Base-by-base conservation (phyloP, 805 yeast genomes). In the Vanderwaltozyma polyspora region DNA sequence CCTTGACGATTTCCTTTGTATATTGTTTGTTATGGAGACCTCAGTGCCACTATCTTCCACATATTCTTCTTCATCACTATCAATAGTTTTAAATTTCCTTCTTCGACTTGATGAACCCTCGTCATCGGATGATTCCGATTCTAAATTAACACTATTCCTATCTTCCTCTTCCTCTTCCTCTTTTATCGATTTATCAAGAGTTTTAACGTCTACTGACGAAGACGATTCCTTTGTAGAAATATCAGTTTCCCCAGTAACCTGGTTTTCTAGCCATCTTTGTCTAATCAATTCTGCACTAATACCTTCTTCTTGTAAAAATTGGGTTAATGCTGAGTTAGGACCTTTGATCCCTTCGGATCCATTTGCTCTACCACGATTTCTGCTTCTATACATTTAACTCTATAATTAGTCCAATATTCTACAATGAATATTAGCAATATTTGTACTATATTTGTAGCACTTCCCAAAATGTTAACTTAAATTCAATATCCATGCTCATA, bases 311-410 rank as follows among this genome's bases (percentile, higher is more conserved):
- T 86, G 66, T 40, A 87, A 66, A 49, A 87, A 87, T 57, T 82
- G 91, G 0, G 95, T 87, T 44, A 87, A 64, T 0, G 96, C 96
- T 45, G 93, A 79, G 62, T 83, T 84, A 29, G 94, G 72, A 1
- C 72, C 72, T 39, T 63, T 57, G 37, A 66, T 61, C n/a, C 48
- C 42, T 16, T 43, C 45, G 16, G 39, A 51, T 10, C 42, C 45
- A n/a, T 32, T 42, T 14, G 38, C 33, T 29, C 38, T 40, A 6
- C 29, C 28, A 29, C 52, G 44, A 23, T 48, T 45, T 33, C 53
- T 49, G 32, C 49, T 45, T 34, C 60, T 46, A 31, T 52, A 52
- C 52, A 52, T 51, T n/a, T n/a, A n/a, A n/a, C n/a, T n/a, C n/a
- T n/a, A n/a, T n/a, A n/a, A n/a, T n/a, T n/a, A n/a, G n/a, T n/a